These are phyloP conservation scores for Neurospora sp. DNA, from an alignment of 495 filamentous ascomycete genomes.

Conservation along the genomic window DNA sequence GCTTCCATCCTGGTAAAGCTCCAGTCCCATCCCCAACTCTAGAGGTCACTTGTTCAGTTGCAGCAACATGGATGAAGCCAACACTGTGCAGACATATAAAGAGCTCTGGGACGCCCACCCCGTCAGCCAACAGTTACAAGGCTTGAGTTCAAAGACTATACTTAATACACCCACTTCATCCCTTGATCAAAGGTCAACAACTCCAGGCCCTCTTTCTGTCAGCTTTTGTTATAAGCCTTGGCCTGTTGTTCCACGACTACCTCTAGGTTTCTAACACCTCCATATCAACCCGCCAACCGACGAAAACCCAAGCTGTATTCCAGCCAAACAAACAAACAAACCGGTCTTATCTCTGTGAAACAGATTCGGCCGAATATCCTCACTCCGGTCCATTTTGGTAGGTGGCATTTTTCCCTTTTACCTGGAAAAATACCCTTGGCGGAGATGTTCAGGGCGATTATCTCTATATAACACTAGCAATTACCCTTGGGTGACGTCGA, in stretches of 20 bases:
- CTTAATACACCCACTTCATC: background rate
- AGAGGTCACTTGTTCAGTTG: background rate
- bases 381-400: background rate
- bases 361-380: background rate
- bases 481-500: background rate
- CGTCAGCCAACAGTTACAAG: background rate
- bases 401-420: background rate
- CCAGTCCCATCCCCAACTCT: background rate
- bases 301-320: constrained; percentile 1
- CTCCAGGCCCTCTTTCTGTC: background rate
- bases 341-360: constrained; percentile 21
- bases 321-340: constrained; percentile 14
- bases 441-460: background rate
- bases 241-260: background rate
- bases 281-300: constrained; percentile 1
- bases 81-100: background rate
- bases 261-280: background rate
- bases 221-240: background rate
- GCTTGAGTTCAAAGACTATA: background rate
- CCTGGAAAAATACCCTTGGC: background rate
- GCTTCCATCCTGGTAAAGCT: background rate
- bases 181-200: background rate
- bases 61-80: background rate
- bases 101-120: background rate
- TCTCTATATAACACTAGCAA: background rate